Percentiles rank a stretch among this genome's conserved stretches.
Evolutionary conservation across 331 rosid genomes (phyloP).

Genomic region (Acacia pycnantha): DNA sequence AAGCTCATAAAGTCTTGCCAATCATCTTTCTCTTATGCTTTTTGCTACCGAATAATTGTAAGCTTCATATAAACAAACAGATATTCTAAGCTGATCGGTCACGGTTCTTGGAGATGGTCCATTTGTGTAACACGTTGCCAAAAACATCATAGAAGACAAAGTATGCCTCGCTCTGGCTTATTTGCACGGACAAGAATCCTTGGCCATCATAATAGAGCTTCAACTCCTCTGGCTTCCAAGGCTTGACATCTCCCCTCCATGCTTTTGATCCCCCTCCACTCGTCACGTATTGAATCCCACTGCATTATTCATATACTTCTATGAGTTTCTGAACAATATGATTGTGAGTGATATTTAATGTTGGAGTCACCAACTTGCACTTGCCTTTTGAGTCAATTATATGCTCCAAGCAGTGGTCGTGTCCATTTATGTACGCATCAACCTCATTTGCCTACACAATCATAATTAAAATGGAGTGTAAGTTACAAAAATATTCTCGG

Average conservation of each 20-base stretch:
- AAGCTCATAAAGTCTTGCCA: background rate
- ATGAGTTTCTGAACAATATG: background rate
- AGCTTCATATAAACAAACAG: background rate
- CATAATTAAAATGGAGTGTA: background rate
- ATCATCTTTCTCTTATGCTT: background rate
- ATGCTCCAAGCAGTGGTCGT: conserved; percentile 82
- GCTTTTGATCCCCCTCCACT: conserved; percentile 96
- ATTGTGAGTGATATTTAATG: background rate
- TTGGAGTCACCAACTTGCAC: background rate
- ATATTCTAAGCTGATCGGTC: background rate
- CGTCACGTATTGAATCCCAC: conserved; percentile 68
- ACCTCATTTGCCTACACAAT: conserved; percentile 49
- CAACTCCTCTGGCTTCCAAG: conserved; percentile 52
- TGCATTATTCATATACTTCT: conserved; percentile 27
- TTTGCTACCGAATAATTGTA: background rate
- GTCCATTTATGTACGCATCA: conserved; percentile 81
- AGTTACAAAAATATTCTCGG: background rate
- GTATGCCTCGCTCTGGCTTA: conserved; percentile 37
- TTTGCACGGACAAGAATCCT: conserved; percentile 76
- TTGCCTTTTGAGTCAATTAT: conserved; percentile 57
- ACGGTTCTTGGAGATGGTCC: conserved; percentile 53
- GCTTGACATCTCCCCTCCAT: conserved; percentile 56
- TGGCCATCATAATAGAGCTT: conserved; percentile 80
- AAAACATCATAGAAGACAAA: conserved; percentile 55
- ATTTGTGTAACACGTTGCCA: conserved; percentile 62